Evolutionary conservation across 768 basidiomycete species (phyloP), one percentile per base, ranked within the genome.

Genomic region (Mycena capillaripes): DNA sequence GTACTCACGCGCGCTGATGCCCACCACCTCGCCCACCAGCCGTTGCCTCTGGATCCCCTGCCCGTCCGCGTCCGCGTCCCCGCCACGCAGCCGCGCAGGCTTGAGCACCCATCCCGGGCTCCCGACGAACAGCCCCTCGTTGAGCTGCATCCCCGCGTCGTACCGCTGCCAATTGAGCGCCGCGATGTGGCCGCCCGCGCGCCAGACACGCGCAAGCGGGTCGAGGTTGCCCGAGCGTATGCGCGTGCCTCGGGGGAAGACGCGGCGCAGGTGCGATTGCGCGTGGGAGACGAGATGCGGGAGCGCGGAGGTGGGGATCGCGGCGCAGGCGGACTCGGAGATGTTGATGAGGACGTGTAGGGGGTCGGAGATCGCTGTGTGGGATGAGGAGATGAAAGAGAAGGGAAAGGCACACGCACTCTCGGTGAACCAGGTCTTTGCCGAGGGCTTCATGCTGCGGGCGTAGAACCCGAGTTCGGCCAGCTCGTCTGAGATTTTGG

Each of bases 141-240:
- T 91, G 27, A 92, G 77, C 72, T 90, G 89, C 86, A 89, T 88
- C 2, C 87, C 87, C 1, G 72, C 76, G 75, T 91, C 90, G 74
- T 86, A 90, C n/a, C 81, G 82, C 79, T 92, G 90, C 91, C 91
- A 91, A 72, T 92, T 91, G 50, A 92, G 79, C 42, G 86, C 85
- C 0, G 85, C 86, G 12, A 92, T 82, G 60, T 92, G 91, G 6
- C 89, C 86, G 3, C 91, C 91, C 48, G 81, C 84, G 21, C 86
- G 82, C 90, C 90, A 91, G 73, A 88, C 88, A 30, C 80, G n/a
- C n/a, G n/a, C 77, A 21, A 87, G 79, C 0, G 89, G 88, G 48
- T 87, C 83, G 61, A 89, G 81, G 77, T 92, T 92, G 75, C 84
- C 86, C 1, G 90, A 91, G 6, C 78, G 78, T 58, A 92, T 84